Conservation (phyloP, 2,329 filamentous ascomycete genomes). For the Cordyceps militaris region DNA sequence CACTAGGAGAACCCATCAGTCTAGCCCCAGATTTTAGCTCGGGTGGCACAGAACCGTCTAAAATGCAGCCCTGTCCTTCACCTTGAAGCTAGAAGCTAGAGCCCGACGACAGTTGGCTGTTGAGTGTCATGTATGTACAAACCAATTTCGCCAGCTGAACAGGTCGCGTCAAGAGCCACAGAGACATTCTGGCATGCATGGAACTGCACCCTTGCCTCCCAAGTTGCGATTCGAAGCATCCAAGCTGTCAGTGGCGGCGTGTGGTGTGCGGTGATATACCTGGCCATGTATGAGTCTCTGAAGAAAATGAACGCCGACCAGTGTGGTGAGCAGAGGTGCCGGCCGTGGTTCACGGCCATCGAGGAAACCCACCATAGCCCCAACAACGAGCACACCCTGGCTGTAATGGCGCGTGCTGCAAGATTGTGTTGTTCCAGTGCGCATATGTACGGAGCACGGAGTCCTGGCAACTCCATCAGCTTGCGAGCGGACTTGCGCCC, state of each 20-base stretch:
- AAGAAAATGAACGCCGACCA: background rate
- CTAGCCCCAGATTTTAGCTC: background rate
- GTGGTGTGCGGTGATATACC: too few species aligned
- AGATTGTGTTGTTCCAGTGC: background rate
- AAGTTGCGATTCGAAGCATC: background rate
- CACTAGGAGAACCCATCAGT: background rate
- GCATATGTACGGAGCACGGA: background rate
- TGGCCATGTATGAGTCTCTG: background rate
- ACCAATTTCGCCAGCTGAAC: background rate
- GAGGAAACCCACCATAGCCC: background rate
- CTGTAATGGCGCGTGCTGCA: background rate
- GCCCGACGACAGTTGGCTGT: background rate
- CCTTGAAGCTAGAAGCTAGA: background rate
- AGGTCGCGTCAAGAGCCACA: background rate
- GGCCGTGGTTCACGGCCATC: background rate
- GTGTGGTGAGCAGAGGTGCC: background rate
- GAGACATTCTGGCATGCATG: background rate
- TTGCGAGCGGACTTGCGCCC: background rate
- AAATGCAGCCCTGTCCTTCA: constrained; percentile 2
- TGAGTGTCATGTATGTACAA: background rate
- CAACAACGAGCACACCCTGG: background rate
- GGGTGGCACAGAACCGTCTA: background rate
- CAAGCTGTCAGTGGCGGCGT: too few species aligned
- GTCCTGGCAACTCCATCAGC: background rate
- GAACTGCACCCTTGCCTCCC: background rate